phyloP scores from a whole-genome alignment of 1,139 yeast species.

The Geotrichum macrosporum region DNA sequence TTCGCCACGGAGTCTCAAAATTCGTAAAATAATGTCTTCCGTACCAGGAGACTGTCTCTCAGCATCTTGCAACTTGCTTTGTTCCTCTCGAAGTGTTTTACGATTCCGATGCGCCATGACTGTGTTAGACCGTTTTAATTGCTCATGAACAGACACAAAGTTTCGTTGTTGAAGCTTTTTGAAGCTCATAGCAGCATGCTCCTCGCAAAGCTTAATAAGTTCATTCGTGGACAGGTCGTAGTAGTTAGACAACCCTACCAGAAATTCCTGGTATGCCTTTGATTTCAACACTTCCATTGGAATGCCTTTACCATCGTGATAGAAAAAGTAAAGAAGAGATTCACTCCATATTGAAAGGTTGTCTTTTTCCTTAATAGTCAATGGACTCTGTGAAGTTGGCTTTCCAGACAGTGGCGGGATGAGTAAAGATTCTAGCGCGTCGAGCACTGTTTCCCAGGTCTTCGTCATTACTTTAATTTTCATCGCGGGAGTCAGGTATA shows the following conservation, averaged over 20 bases:
- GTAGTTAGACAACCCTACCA: slow-evolving; percentile 60
- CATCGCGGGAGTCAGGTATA: slow-evolving; percentile 55
- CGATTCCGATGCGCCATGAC: slow-evolving; percentile 71
- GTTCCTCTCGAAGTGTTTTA: slow-evolving; percentile 52
- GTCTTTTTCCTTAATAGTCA: slow-evolving; percentile 60
- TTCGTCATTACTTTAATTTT: slow-evolving; percentile 66
- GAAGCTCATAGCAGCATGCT: slow-evolving; percentile 40
- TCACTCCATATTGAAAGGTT: slow-evolving; percentile 70
- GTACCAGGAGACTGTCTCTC: slow-evolving; percentile 54
- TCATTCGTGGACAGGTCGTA: slow-evolving; percentile 54
- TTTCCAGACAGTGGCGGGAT: slow-evolving; percentile 66
- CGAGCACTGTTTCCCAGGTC: slow-evolving; percentile 67
- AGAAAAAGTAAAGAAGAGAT: slow-evolving; percentile 64
- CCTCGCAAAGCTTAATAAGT: slow-evolving; percentile 56
- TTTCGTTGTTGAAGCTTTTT: slow-evolving; percentile 31
- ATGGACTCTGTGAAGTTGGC: slow-evolving; percentile 46
- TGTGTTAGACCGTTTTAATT: slow-evolving; percentile 61
- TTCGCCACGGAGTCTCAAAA: slow-evolving; percentile 47
- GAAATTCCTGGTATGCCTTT: slow-evolving; percentile 54
- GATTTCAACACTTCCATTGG: slow-evolving; percentile 61
- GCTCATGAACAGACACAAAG: slow-evolving; percentile 45
- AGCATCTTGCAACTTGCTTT: slow-evolving; percentile 49
- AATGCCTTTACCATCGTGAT: slow-evolving; percentile 81
- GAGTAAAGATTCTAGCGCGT: slow-evolving; percentile 61
- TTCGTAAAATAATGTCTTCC: slow-evolving; percentile 64